Evolutionary conservation across 2,329 filamentous ascomycete species (phyloP).

Genomic region (Pyricularia sp.): DNA sequence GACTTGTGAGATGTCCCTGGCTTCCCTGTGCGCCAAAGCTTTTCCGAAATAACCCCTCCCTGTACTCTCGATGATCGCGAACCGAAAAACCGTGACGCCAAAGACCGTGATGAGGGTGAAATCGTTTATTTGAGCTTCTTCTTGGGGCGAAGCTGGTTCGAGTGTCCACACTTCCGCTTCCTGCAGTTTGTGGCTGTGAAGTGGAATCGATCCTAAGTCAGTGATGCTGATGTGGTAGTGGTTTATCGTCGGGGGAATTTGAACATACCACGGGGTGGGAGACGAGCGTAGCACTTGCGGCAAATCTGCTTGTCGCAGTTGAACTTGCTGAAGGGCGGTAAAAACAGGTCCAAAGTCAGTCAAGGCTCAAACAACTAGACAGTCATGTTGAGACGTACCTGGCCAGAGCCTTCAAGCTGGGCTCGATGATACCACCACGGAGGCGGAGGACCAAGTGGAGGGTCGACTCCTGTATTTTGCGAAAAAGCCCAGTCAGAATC

Average conservation of each 20-base stretch:
- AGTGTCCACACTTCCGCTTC: conserved; percentile 99
- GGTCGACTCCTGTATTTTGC: conserved; percentile 73
- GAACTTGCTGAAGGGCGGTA: conserved; percentile 63
- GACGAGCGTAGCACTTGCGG: conserved; percentile 99
- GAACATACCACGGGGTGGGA: conserved; percentile 69
- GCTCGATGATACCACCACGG: conserved; percentile 98
- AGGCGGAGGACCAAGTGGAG: conserved; percentile 98
- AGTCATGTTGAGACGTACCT: background rate
- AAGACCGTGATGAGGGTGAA: conserved; percentile 8
- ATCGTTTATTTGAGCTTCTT: conserved; percentile 66
- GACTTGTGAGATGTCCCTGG: background rate
- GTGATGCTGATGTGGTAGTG: background rate
- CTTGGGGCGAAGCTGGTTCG: conserved; percentile 99
- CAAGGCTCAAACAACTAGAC: background rate
- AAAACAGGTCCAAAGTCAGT: background rate
- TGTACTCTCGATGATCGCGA: conserved; percentile 5
- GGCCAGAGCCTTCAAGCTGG: conserved; percentile 94
- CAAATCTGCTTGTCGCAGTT: conserved; percentile 99
- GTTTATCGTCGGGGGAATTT: no score
- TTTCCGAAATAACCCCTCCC: background rate
- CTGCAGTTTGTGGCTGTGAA: conserved; percentile 82
- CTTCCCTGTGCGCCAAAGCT: background rate
- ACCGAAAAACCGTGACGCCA: conserved; percentile 6
- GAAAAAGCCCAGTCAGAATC: conserved; percentile 7
- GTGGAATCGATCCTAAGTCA: background rate